A percentile compares a stretch with the other conserved stretches of the same genome.
Conservation (phyloP, 163 green algal genomes). For the Trebouxiophyceae sp. region DNA sequence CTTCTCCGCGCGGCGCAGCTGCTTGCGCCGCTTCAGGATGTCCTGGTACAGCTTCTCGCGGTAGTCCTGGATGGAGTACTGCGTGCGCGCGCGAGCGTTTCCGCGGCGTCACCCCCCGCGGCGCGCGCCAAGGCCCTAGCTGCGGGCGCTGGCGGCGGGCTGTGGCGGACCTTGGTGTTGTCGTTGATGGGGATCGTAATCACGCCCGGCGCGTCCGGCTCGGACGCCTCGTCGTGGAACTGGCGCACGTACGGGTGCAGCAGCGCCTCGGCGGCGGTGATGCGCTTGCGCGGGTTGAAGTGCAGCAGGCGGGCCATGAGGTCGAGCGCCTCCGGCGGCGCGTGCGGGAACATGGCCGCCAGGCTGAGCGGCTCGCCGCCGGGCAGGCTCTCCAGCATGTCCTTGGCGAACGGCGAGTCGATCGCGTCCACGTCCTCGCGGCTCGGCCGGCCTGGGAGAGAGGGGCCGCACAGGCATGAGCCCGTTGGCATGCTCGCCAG, state of each 20-base stretch:
- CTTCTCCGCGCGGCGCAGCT: constrained; percentile 27
- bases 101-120: background rate
- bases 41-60: constrained; percentile 87
- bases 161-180: constrained; percentile 74
- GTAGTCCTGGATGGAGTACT: constrained; percentile 65
- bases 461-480: too few species aligned
- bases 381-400: constrained; percentile 86
- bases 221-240: constrained; percentile 86
- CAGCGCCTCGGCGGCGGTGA: constrained; percentile 84
- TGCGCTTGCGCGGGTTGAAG: constrained; percentile 93
- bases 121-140: background rate
- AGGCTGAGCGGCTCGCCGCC: constrained; percentile 52
- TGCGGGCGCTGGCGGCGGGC: background rate
- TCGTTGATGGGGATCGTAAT: constrained; percentile 90
- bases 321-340: constrained; percentile 67
- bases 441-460: constrained; percentile 36
- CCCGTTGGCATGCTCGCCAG: too few species aligned
- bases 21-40: constrained; percentile 88
- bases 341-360: constrained; percentile 69
- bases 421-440: constrained; percentile 60
- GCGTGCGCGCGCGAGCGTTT: background rate
- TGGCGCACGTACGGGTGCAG: constrained; percentile 90
- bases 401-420: constrained; percentile 74
- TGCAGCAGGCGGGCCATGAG: constrained; percentile 69
- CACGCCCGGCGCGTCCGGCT: constrained; percentile 57